Base-by-base conservation (phyloP, 805 yeast genomes). In the Wickerhamomyces sydowiorum region DNA sequence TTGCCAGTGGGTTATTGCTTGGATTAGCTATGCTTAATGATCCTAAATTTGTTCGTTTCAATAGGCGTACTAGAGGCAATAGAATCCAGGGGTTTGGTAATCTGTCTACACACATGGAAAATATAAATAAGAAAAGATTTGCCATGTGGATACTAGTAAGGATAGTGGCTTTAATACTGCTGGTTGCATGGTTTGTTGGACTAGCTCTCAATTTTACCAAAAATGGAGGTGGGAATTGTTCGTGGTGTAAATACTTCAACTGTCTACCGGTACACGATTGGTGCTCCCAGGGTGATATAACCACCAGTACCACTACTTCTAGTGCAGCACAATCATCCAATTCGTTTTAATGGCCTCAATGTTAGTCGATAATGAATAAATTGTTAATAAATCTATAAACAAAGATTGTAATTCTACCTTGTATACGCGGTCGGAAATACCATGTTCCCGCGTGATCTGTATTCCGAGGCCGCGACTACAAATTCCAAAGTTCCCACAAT, bases 221-320 rank as follows among this genome's bases (percentile, higher is more conserved):
- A 22, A 62, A 67, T 32, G 78, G 76, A 8, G 74, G 73, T 12
- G 70, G 69, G 6, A 60, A 67, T 43, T 83, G 90, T 57, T 56
- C 66, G 14, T 83, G 90, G 90, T 83, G 90, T 64, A 80, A 80
- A 54, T 83, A 82, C 53, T 66, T 83, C 50, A 78, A 78, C 49
- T 83, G 90, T 52, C 54, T 82, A 13, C 88, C 88, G 0, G 82
- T 82, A 4, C 70, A 78, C 45, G 80, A 76, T 23, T 82, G 88
- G 88, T 82, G 88, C 56, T 79, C 73, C 37, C 51, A 57, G 23
- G 81, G 80, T n/a, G 47, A 48, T 9, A 35, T 50, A 21, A 46
- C 48, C 14, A 42, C 49, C 10, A 23, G 25, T 23, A 27, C 29
- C n/a, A 12, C 29, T 13, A 28, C 30, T n/a, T 28, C 30, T 5